A percentile compares a stretch with the other conserved stretches of the same genome.
Evolutionary conservation across 2,329 filamentous ascomycete genomes (phyloP).

Genomic region (Raffaelea arxii): DNA sequence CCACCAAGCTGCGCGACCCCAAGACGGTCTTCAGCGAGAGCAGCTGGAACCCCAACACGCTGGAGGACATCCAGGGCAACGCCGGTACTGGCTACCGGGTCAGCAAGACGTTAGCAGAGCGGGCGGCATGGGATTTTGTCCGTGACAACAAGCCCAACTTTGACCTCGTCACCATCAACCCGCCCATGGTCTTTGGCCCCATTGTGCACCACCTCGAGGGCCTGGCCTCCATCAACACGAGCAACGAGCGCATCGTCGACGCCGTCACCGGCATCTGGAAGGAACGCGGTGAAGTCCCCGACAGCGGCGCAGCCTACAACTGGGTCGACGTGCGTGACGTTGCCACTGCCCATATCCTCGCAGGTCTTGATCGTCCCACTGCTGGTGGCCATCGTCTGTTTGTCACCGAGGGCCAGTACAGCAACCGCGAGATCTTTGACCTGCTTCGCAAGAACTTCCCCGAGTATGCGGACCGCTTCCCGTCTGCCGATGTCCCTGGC

Average conservation of each 20-base stretch:
- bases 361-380: constrained; percentile 34
- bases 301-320: constrained; percentile 29
- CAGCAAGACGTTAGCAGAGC: constrained; percentile 44
- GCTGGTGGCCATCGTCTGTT: constrained; percentile 43
- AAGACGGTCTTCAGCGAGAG: constrained; percentile 28
- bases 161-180: constrained; percentile 43
- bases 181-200: constrained; percentile 46
- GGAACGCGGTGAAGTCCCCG: constrained; percentile 24
- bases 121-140: constrained; percentile 42
- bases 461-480: constrained; percentile 36
- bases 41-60: constrained; percentile 39
- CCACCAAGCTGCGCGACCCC: constrained; percentile 25
- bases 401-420: constrained; percentile 35
- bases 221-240: constrained; percentile 28
- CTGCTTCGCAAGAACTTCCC: constrained; percentile 38
- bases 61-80: constrained; percentile 27
- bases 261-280: constrained; percentile 42
- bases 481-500: constrained; percentile 31
- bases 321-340: constrained; percentile 50
- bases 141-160: constrained; percentile 31
- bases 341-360: constrained; percentile 41
- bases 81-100: constrained; percentile 35
- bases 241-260: constrained; percentile 24
- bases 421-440: constrained; percentile 33
- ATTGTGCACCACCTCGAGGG: constrained; percentile 36